Percentiles rank a stretch among this genome's conserved stretches.
These are phyloP conservation scores for Gnetum montanum DNA, from an alignment of 75 land plant species.

Conservation along the genomic window DNA sequence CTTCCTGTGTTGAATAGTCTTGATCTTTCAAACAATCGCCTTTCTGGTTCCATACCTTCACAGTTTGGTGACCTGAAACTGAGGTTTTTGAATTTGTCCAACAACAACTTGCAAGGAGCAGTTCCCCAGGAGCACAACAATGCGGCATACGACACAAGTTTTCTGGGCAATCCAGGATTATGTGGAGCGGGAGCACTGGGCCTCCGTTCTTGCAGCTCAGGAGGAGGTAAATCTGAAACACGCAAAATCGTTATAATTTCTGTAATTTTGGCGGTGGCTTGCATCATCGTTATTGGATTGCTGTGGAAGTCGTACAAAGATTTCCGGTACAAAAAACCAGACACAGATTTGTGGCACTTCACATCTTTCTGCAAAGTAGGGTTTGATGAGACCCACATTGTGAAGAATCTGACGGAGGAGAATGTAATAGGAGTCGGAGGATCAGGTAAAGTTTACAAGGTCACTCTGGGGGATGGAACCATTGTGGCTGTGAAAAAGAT, in stretches of 20 bases:
- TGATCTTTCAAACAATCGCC: conserved; percentile 32
- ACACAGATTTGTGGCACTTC: conserved; percentile 48
- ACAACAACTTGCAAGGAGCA: conserved; percentile 26
- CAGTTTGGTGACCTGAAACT: conserved; percentile 19
- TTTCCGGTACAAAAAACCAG: conserved; percentile 5
- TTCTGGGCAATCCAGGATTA: conserved; percentile 23
- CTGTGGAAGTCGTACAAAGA: background rate
- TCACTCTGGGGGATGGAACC: too few species aligned
- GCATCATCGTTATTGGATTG: background rate
- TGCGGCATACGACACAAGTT: conserved; percentile 22
- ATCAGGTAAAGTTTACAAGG: conserved; percentile 60
- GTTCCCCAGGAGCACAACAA: conserved; percentile 15
- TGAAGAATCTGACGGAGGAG: conserved; percentile 31
- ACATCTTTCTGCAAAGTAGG: conserved; percentile 69
- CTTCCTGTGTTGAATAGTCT: conserved; percentile 20
- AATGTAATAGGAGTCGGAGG: conserved; percentile 70
- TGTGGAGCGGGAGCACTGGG: conserved; percentile 2
- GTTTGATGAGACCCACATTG: conserved; percentile 40
- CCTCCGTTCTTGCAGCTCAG: background rate
- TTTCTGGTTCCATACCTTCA: conserved; percentile 36
- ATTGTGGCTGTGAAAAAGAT: conserved; percentile 54
- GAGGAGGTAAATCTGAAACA: background rate
- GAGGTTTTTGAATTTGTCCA: conserved; percentile 31
- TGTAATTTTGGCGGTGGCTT: conserved; percentile 1
- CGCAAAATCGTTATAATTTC: too few species aligned